Evolutionary conservation across 352 stramenopile species (phyloP).

Genomic region (Albugo laibachii): DNA sequence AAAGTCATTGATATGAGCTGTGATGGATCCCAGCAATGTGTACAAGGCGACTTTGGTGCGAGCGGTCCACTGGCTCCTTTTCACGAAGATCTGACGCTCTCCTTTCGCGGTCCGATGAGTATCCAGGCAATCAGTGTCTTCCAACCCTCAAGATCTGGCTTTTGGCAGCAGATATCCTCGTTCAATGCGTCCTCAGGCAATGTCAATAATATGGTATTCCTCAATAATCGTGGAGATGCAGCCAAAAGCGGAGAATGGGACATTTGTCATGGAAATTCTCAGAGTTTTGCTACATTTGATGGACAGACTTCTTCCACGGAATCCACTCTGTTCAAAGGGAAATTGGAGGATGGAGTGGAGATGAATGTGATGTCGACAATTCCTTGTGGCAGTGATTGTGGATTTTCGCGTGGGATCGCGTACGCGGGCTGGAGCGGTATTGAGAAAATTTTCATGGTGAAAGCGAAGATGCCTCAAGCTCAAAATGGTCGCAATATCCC

Average conservation of each 20-base stretch:
- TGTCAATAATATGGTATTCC: conserved; percentile 22
- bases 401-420: conserved; percentile 11
- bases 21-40: conserved; percentile 4
- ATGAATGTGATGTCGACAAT: conserved; percentile 21
- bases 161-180: conserved; percentile 14
- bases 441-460: conserved; percentile 34
- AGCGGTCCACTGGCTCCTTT: conserved; percentile 18
- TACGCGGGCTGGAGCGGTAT: conserved; percentile 15
- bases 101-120: conserved; percentile 18
- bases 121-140: conserved; percentile 24
- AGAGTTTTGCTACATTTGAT: conserved; percentile 20
- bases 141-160: conserved; percentile 3
- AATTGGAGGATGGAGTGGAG: conserved; percentile 16
- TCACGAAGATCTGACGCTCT: conserved; percentile 21
- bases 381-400: conserved; percentile 5
- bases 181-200: conserved; percentile 10
- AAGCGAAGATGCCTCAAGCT: conserved; percentile 15
- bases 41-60: conserved; percentile 12
- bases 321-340: conserved; percentile 9
- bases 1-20: conserved; percentile 17
- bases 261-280: conserved; percentile 19
- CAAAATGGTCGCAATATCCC: conserved; percentile 6
- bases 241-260: conserved; percentile 16
- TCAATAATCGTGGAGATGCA: conserved; percentile 23
- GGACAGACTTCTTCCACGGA: conserved; percentile 5